Evolutionary conservation across 2,329 filamentous ascomycete species (phyloP).

Genomic region (Claviceps sp.): DNA sequence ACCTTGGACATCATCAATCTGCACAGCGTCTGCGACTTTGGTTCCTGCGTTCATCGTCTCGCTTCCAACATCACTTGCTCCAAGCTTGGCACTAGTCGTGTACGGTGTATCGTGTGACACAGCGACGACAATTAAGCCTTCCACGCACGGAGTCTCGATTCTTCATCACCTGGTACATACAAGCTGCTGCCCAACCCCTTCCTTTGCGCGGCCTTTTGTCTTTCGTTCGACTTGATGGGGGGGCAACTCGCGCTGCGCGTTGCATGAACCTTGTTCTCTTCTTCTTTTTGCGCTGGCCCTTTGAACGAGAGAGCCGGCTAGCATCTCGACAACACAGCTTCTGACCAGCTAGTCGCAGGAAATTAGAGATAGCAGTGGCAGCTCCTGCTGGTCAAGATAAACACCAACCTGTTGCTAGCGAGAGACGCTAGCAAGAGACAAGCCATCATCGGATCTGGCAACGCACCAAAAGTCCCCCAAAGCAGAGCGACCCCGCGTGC

Average conservation of each 20-base stretch:
- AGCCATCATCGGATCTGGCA: background rate
- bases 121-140: background rate
- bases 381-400: background rate
- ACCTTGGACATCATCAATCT: background rate
- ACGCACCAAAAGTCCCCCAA: background rate
- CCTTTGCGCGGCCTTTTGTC: background rate
- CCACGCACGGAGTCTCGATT: background rate
- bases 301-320: background rate
- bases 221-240: background rate
- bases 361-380: background rate
- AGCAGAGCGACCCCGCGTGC: constrained; percentile 5
- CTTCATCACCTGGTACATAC: background rate
- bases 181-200: background rate
- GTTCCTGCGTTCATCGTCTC: background rate
- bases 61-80: background rate
- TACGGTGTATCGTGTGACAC: background rate
- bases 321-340: background rate
- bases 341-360: background rate
- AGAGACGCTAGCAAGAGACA: background rate
- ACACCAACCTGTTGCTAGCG: background rate
- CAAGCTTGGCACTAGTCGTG: background rate
- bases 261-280: background rate
- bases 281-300: background rate
- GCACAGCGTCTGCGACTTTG: background rate
- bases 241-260: background rate